These are phyloP conservation scores for Phtheirospermum japonicum DNA, from an alignment of 257 asterid species.

Conservation along the genomic window DNA sequence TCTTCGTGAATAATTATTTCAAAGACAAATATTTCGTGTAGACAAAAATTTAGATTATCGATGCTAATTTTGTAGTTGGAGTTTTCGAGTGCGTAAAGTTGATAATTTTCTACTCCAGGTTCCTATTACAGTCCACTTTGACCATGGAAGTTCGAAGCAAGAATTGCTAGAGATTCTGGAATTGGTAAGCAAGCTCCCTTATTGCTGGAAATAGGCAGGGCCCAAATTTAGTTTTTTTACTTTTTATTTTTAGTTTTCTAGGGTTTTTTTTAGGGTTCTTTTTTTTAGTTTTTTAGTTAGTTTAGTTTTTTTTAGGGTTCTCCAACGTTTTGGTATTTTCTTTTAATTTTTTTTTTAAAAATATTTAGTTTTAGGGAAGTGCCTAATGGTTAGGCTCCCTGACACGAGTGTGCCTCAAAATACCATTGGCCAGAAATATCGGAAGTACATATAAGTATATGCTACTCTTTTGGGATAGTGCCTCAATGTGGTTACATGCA, in stretches of 20 bases:
- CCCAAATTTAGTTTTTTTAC: too few species aligned
- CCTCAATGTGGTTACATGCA: conserved; percentile 13
- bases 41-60: neutral
- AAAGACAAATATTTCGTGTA: conserved; percentile 9
- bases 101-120: conserved; percentile 50
- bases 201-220: neutral
- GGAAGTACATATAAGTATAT: neutral
- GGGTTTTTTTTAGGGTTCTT: too few species aligned
- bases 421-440: conserved; percentile 6
- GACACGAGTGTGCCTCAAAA: too few species aligned
- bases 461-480: conserved; percentile 3
- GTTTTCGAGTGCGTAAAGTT: conserved; percentile 12
- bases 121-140: conserved; percentile 94
- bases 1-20: conserved; percentile 13
- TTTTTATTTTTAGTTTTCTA: too few species aligned
- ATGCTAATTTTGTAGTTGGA: neutral
- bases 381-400: too few species aligned
- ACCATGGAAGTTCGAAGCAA: conserved; percentile 87
- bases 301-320: too few species aligned
- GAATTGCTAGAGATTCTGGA: conserved; percentile 84
- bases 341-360: too few species aligned
- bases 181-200: conserved; percentile 47
- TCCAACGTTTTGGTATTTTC: too few species aligned
- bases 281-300: too few species aligned
- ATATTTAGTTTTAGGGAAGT: too few species aligned